phyloP scores from a whole-genome alignment of 2,329 filamentous ascomycete species.

The Davidsoniella neocaledoniae region DNA sequence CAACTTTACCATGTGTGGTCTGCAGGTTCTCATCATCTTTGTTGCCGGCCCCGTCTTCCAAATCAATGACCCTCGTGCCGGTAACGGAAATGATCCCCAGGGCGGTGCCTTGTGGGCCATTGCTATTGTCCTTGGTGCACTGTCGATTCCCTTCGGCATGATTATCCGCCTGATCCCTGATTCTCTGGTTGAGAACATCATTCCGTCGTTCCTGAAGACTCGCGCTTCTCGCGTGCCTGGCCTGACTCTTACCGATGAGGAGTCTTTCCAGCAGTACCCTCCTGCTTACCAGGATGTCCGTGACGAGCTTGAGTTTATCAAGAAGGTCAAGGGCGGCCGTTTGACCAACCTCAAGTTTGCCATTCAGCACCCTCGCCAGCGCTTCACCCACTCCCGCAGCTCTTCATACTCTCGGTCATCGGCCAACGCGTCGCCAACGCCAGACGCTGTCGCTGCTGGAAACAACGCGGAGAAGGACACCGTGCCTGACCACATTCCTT shows the following conservation, averaged over 20 bases:
- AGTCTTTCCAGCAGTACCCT: slow-evolving; percentile 51
- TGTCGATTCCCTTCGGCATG: slow-evolving; percentile 75
- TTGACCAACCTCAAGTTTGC: slow-evolving; percentile 68
- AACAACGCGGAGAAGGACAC: slow-evolving; percentile 29
- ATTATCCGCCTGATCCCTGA: slow-evolving; percentile 74
- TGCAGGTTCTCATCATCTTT: slow-evolving; percentile 79
- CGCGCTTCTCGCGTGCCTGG: slow-evolving; percentile 30
- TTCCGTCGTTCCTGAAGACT: slow-evolving; percentile 37
- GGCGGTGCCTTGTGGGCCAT: slow-evolving; percentile 71
- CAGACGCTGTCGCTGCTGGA: slow-evolving; percentile 13
- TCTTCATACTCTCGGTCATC: slow-evolving; percentile 48
- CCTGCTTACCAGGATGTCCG: slow-evolving; percentile 57
- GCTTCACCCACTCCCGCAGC: slow-evolving; percentile 32
- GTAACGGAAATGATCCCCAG: slow-evolving; percentile 32
- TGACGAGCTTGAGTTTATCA: slow-evolving; percentile 66
- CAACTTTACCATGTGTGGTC: slow-evolving; percentile 71
- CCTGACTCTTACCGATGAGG: slow-evolving; percentile 47
- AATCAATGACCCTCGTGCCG: slow-evolving; percentile 26
- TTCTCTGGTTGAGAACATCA: slow-evolving; percentile 35
- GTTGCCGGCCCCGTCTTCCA: slow-evolving; percentile 70
- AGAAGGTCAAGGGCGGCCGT: slow-evolving; percentile 64
- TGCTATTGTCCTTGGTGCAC: slow-evolving; percentile 62
- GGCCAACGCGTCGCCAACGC: slow-evolving; percentile 37
- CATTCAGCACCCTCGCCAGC: slow-evolving; percentile 52
- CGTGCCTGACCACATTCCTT: slow-evolving; percentile 21